Percentiles rank a stretch among this genome's conserved stretches.
These are phyloP conservation scores for Solanum microdontum DNA, from an alignment of 257 asterid species.

Conservation along the genomic window DNA sequence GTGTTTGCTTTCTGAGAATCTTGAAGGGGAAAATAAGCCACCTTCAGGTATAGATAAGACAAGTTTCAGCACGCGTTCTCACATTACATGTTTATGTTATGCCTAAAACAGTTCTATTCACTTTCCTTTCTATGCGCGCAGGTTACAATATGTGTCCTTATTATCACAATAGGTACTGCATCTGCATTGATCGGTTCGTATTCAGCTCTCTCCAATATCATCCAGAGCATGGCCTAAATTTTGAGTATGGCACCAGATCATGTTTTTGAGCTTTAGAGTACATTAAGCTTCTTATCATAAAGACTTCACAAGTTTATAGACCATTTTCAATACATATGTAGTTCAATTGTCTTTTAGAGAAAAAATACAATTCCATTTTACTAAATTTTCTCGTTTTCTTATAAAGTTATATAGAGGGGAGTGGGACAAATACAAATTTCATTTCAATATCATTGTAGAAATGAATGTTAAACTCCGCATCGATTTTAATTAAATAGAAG, in stretches of 20 bases:
- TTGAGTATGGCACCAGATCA: background rate
- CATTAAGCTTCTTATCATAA: background rate
- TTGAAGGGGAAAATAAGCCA: conserved; percentile 32
- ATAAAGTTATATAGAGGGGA: background rate
- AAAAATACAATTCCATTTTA: background rate
- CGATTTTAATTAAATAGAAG: too few species aligned
- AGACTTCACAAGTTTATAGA: background rate
- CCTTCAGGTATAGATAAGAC: conserved; percentile 31
- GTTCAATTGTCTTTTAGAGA: background rate
- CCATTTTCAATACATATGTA: background rate
- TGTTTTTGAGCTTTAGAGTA: background rate
- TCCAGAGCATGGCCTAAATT: conserved; percentile 4
- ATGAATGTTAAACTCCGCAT: too few species aligned
- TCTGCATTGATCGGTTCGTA: conserved; percentile 16
- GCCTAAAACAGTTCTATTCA: background rate
- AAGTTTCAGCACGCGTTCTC: background rate
- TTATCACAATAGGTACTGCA: conserved; percentile 11
- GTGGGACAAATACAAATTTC: background rate
- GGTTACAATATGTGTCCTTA: conserved; percentile 12
- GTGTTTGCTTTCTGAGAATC: conserved; percentile 74
- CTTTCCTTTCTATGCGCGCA: conserved; percentile 1
- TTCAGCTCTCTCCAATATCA: conserved; percentile 17
- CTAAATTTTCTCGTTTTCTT: background rate
- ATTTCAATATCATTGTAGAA: background rate
- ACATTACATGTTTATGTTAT: background rate